Evolutionary conservation across 495 filamentous ascomycete species (phyloP), one percentile per base, ranked within the genome.

Genomic region (Talaromyces trachyspermus): DNA sequence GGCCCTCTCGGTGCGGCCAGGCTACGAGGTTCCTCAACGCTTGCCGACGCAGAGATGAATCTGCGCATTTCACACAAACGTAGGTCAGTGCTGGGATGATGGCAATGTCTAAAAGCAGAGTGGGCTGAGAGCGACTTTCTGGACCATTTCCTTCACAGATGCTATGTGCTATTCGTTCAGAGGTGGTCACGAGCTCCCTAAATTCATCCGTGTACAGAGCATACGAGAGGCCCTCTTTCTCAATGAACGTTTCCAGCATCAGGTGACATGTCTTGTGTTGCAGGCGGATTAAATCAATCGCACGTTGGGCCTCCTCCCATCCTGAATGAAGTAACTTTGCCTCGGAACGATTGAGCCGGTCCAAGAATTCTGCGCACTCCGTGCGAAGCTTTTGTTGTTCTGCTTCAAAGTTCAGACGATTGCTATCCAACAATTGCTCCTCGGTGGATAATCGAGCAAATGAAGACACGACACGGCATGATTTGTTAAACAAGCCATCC

Each of bases 1-100:
- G 58, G 0, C 72, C 76, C 51, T 80, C 78, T 37, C 68, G 61
- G 54, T 78, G 72, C 1, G 58, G 49, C 14, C 54, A 51, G 0
- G 22, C 22, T 17, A 49, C 41, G 3, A 80, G 57, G 4, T 72
- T 44, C 12, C 42, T 14, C 3, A 77, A 46, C 0, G 73, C 75
- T 9, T 63, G 54, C 7, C 49, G 48, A 32, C 74, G 59, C 5
- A 75, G 55, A 1, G 36, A 37, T 10, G 48, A 54, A 20, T 65
- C 59, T n/a, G 66, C 72, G 49, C 76, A 80, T 42, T 71, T 71
- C 36, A 70, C 49, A 4, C 69, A 68, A 1, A 65, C 57, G 51
- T 60, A 69, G 46, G 69, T 75, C 1, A 77, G 55, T 0, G 70
- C 65, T 6, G 68, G 61, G 12, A 74, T 61, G 23, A 60, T 49